Percentiles rank a stretch among this genome's conserved stretches.
phyloP scores from a whole-genome alignment of 2,329 filamentous ascomycete genomes.

The Phyllosticta citriasiana region DNA sequence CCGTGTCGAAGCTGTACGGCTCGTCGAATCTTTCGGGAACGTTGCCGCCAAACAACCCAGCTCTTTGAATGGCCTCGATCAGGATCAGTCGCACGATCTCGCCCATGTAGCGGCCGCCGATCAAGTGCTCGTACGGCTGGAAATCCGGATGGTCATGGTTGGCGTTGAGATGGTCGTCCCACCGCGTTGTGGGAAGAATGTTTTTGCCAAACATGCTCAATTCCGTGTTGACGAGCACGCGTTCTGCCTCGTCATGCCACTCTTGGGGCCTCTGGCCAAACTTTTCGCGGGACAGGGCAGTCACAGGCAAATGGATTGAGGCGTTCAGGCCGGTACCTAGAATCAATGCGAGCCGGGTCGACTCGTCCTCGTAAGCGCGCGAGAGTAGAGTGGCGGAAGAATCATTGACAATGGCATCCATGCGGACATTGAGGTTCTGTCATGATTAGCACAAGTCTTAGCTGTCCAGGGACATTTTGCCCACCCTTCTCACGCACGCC shows the following conservation, averaged over 20 bases:
- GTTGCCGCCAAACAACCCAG: conserved; percentile 47
- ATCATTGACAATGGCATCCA: conserved; percentile 56
- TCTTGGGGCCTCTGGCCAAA: conserved; percentile 44
- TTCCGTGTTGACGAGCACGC: conserved; percentile 56
- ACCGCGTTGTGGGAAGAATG: conserved; percentile 48
- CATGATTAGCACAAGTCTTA: conserved; percentile 13
- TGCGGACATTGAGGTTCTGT: conserved; percentile 44
- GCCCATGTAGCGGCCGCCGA: conserved; percentile 53
- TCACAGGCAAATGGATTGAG: conserved; percentile 50
- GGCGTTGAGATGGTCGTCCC: conserved; percentile 51
- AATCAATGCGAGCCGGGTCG: conserved; percentile 54
- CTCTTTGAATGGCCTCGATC: conserved; percentile 47
- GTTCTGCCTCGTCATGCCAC: conserved; percentile 47
- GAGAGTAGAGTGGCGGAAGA: conserved; percentile 52
- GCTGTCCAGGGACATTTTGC: conserved; percentile 11
- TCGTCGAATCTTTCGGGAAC: conserved; percentile 46
- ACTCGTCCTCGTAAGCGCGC: conserved; percentile 50
- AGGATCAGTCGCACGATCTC: conserved; percentile 54
- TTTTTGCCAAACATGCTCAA: conserved; percentile 56
- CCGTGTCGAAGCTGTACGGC: conserved; percentile 50
- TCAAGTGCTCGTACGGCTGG: conserved; percentile 55
- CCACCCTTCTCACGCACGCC: conserved; percentile 43
- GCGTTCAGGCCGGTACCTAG: conserved; percentile 57
- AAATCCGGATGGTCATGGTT: conserved; percentile 50
- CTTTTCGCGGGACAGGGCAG: conserved; percentile 44